These are phyloP conservation scores for Hymenoscyphus scutula DNA, from an alignment of 2,329 filamentous ascomycete genomes.

Conservation along the genomic window DNA sequence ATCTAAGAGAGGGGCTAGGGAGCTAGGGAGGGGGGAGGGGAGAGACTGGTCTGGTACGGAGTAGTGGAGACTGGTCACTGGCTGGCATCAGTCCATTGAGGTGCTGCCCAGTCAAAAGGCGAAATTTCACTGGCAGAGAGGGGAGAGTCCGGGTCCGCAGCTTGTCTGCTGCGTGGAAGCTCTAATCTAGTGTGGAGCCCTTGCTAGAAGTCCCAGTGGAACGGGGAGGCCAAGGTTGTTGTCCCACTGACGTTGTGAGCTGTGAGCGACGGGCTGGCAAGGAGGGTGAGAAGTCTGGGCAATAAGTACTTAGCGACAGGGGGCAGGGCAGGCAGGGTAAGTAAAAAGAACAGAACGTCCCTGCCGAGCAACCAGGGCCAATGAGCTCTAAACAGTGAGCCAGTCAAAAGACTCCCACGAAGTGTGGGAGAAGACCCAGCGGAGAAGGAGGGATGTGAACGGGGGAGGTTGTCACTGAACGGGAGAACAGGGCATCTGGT, in stretches of 20 bases:
- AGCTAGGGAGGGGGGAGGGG: neutral
- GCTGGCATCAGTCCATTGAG: conserved; percentile 1
- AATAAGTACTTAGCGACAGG: neutral
- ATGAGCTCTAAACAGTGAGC: neutral
- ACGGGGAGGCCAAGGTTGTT: conserved; percentile 1
- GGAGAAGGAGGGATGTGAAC: neutral
- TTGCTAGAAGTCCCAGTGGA: neutral
- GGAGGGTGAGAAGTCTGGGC: conserved; percentile 2
- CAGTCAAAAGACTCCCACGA: conserved; percentile 2
- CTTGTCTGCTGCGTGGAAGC: conserved; percentile 4
- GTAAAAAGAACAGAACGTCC: neutral
- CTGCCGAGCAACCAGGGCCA: conserved; percentile 1
- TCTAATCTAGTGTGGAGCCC: conserved; percentile 1
- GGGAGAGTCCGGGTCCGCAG: neutral
- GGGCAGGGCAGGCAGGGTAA: neutral
- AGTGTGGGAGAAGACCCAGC: conserved; percentile 3
- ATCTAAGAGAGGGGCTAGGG: neutral
- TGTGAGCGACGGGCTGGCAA: conserved; percentile 2
- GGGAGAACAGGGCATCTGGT: too few species aligned
- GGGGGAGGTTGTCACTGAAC: neutral
- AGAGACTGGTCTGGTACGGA: neutral
- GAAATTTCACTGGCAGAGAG: neutral
- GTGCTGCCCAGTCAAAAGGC: neutral
- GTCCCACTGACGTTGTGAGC: neutral
- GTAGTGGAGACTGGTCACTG: neutral